Evolutionary conservation across 345 rosid genomes (phyloP), one percentile per base, ranked within the genome.

Genomic region (Brassica juncea): DNA sequence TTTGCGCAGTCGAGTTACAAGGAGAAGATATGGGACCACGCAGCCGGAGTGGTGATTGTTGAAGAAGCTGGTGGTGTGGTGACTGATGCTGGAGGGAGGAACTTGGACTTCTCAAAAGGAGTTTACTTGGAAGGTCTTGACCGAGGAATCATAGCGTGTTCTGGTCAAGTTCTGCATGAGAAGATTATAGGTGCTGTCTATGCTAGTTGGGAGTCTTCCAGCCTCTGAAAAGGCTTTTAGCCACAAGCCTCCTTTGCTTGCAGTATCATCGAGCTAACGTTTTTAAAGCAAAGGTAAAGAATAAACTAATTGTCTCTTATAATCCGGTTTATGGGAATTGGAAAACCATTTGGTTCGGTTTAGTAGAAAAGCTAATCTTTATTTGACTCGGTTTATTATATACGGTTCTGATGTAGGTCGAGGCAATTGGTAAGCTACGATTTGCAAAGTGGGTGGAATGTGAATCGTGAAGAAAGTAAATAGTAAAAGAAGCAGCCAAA

Each of bases 61-160:
- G 91, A 94, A 83, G 97, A 92, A 87, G 98, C 97, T 6, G 97
- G 98, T 59, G 97, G 98, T 64, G 94, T 92, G 74, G 98, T 92
- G 81, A 94, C 91, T 54, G 97, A 94, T 86, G 98, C 97, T 0
- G 98, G 98, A 1, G 97, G 96, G 3, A 67, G 78, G 34, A 79
- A 89, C 47, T 84, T 90, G 44, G 94, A 94, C 85, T 94, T 94
- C 83, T 90, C 97, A 4, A 87, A 80, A 84, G 98, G 96, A 15
- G 69, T 90, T 12, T 90, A 86, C 85, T 84, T 90, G 77, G 93
- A 89, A 84, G 93, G 96, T 76, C 96, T 94, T 70, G 97, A 92
- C 68, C 67, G 96, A 42, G 98, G 97, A 30, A 89, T 94, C 55
- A 72, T 94, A 64, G 98, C 86, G 16, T 91, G 92, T 80, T 89